These are phyloP conservation scores for Colletotrichum sansevieriae DNA, from an alignment of 2,329 filamentous ascomycete species.

Conservation along the genomic window DNA sequence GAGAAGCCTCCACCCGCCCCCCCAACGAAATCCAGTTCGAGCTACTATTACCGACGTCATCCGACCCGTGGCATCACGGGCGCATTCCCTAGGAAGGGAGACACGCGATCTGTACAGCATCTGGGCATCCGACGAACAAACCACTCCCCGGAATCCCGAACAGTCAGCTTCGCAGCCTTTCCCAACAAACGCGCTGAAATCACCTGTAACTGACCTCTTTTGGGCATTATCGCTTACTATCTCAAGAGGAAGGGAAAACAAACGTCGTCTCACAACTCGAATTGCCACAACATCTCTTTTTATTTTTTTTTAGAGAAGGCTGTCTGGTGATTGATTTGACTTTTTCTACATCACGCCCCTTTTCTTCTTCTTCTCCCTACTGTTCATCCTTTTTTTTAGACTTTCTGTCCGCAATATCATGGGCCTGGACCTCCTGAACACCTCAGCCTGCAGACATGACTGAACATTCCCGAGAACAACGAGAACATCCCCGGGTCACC, in stretches of 20 bases:
- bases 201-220: constrained; percentile 4
- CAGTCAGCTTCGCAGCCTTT: neutral
- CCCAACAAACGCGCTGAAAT: constrained; percentile 27
- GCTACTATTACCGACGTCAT: constrained; percentile 39
- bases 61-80: constrained; percentile 39
- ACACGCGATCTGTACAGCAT: neutral
- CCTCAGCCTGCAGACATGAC: constrained; percentile 41
- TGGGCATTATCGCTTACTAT: constrained; percentile 9
- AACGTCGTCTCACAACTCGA: constrained; percentile 1
- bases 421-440: constrained; percentile 22
- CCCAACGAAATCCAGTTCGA: constrained; percentile 40
- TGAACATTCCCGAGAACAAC: constrained; percentile 43
- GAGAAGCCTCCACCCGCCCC: constrained; percentile 14
- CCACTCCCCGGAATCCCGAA: constrained; percentile 11
- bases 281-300: neutral
- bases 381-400: constrained; percentile 9
- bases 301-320: neutral
- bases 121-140: neutral
- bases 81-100: constrained; percentile 38
- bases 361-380: neutral
- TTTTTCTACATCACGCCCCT: neutral
- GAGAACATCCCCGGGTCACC: constrained; percentile 36
- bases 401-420: constrained; percentile 34
- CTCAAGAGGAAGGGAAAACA: neutral
- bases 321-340: neutral